A percentile compares a stretch with the other conserved stretches of the same genome.
phyloP scores from a whole-genome alignment of 768 basidiomycete species.

The Strobilomyces echinocephalus region DNA sequence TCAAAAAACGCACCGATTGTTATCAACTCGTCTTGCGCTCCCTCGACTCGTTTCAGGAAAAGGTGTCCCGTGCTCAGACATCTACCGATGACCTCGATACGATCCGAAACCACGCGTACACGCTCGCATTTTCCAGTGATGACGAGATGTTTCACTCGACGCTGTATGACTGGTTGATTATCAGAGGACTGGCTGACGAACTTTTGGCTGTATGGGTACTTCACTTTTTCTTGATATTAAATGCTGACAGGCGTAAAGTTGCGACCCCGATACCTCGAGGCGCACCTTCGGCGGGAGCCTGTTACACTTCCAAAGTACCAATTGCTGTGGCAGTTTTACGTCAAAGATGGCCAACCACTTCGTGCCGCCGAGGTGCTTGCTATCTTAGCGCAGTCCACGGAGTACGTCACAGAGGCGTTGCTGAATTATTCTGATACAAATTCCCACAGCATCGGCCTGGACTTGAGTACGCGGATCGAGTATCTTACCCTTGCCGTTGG shows the following conservation, averaged over 20 bases:
- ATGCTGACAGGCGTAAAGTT: slow-evolving; percentile 44
- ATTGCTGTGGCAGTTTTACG: slow-evolving; percentile 95
- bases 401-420: slow-evolving; percentile 43
- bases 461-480: slow-evolving; percentile 75
- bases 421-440: not conserved
- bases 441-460: slow-evolving; percentile 52
- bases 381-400: slow-evolving; percentile 75
- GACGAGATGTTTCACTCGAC: slow-evolving; percentile 94
- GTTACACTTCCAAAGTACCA: slow-evolving; percentile 77
- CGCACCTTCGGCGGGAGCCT: slow-evolving; percentile 80
- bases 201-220: slow-evolving; percentile 71
- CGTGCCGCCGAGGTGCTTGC: slow-evolving; percentile 85
- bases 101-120: slow-evolving; percentile 80
- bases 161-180: slow-evolving; percentile 92
- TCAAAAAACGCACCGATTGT: slow-evolving; percentile 61
- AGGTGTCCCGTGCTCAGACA: slow-evolving; percentile 35
- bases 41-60: slow-evolving; percentile 73
- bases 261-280: slow-evolving; percentile 83
- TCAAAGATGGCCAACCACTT: slow-evolving; percentile 82
- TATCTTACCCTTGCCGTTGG: slow-evolving; percentile 92
- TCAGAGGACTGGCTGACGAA: slow-evolving; percentile 75
- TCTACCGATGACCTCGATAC: slow-evolving; percentile 55
- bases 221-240: not conserved
- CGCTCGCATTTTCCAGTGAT: slow-evolving; percentile 74
- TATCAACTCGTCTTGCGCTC: slow-evolving; percentile 85